Conservation (phyloP, 139 green algal species). For the Micractinium sp. region DNA sequence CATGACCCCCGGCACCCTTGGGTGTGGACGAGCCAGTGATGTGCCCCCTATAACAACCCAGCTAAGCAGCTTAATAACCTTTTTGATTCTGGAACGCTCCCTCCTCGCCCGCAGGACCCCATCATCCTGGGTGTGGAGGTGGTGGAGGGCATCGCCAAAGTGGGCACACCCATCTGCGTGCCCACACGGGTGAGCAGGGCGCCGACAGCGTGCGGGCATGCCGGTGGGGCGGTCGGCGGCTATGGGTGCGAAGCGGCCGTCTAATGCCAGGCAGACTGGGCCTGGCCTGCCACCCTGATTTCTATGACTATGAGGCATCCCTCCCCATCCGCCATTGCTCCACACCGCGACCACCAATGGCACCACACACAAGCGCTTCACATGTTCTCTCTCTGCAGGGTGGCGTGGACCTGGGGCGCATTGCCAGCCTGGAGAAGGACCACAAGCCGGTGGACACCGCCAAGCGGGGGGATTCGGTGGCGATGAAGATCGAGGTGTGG, state of each 20-base stretch:
- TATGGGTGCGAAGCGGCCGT: no score
- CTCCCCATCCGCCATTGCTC: no score
- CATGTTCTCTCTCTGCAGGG: background rate
- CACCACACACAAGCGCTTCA: no score
- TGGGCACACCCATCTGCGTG: conserved; percentile 83
- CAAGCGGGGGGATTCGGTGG: conserved; percentile 82
- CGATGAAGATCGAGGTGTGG: conserved; percentile 94
- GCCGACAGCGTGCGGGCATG: background rate
- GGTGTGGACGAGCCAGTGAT: no score
- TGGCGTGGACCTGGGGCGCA: conserved; percentile 87
- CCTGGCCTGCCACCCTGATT: no score
- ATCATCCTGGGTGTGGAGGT: conserved; percentile 97
- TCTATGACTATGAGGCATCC: no score
- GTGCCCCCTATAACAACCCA: no score
- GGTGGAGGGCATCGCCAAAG: conserved; percentile 75
- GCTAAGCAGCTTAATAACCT: no score
- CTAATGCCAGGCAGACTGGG: no score
- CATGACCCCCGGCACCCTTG: no score
- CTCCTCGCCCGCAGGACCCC: conserved; percentile 70
- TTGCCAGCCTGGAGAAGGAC: conserved; percentile 94
- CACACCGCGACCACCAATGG: no score
- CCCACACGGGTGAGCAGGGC: conserved; percentile 53
- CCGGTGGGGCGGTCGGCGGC: no score
- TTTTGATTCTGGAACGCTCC: background rate
- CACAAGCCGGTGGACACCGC: conserved; percentile 93